These are phyloP conservation scores for Gyromitra esculenta DNA, from an alignment of 2,329 filamentous ascomycete genomes.

Conservation along the genomic window DNA sequence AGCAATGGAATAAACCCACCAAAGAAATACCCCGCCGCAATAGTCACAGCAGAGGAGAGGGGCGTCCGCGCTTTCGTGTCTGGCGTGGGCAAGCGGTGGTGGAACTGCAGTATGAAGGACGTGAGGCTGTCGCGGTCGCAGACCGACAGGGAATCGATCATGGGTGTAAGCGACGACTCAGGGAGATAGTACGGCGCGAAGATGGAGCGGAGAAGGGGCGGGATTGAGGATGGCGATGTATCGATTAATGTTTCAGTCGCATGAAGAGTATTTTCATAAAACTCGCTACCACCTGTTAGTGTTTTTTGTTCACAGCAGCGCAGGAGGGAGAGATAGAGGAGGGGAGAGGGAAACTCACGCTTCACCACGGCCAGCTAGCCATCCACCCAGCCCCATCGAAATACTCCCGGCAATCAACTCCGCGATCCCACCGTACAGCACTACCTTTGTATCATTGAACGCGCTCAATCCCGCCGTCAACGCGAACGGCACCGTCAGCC, in stretches of 20 bases:
- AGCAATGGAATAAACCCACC: constrained; percentile 76
- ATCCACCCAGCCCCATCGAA: constrained; percentile 80
- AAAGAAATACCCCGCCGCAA: constrained; percentile 74
- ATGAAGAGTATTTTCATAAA: constrained; percentile 47
- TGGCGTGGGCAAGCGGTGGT: constrained; percentile 59
- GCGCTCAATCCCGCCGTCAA: constrained; percentile 74
- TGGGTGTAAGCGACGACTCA: constrained; percentile 57
- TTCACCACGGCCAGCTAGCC: constrained; percentile 72
- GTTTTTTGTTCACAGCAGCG: too few species aligned
- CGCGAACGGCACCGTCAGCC: constrained; percentile 81
- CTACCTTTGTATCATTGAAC: constrained; percentile 72
- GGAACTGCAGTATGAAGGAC: constrained; percentile 61
- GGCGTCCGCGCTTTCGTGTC: constrained; percentile 53
- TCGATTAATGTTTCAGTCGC: constrained; percentile 58
- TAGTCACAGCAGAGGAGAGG: constrained; percentile 69
- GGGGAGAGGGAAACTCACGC: constrained; percentile 53
- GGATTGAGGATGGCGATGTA: constrained; percentile 57
- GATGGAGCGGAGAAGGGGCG: constrained; percentile 59
- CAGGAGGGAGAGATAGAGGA: too few species aligned
- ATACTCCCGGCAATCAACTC: constrained; percentile 80
- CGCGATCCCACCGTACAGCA: constrained; percentile 77
- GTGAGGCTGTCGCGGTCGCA: constrained; percentile 59
- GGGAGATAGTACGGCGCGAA: constrained; percentile 60
- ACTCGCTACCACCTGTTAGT: constrained; percentile 35
- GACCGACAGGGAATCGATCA: constrained; percentile 59